phyloP scores from a whole-genome alignment of 495 filamentous ascomycete species.

The Podospora tetraspora region DNA sequence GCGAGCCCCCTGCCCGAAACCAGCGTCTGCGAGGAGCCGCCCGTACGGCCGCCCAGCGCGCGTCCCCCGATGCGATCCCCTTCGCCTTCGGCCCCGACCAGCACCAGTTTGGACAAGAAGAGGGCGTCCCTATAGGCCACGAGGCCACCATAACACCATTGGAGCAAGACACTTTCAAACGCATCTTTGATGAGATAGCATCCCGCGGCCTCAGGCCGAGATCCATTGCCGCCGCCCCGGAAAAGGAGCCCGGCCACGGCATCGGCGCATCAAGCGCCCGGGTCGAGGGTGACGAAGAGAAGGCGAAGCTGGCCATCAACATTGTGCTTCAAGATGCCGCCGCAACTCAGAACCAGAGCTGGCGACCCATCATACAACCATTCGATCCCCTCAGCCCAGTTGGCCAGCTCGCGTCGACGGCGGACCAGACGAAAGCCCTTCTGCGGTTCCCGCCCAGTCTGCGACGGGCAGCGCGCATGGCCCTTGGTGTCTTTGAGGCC shows the following conservation, averaged over 20 bases:
- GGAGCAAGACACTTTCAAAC: conserved; percentile 52
- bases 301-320: conserved; percentile 18
- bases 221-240: background rate
- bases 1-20: background rate
- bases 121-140: conserved; percentile 13
- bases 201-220: conserved; percentile 12
- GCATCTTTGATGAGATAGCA: conserved; percentile 54
- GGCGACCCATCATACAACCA: conserved; percentile 11
- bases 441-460: conserved; percentile 37
- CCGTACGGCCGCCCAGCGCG: background rate
- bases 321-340: conserved; percentile 35
- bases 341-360: conserved; percentile 11
- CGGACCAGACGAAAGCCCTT: conserved; percentile 33
- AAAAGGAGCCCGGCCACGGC: background rate
- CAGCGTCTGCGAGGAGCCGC: background rate
- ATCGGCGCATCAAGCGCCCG: background rate
- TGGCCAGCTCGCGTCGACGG: conserved; percentile 12
- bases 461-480: conserved; percentile 35
- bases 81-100: conserved; percentile 30
- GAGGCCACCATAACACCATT: conserved; percentile 51
- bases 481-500: conserved; percentile 28
- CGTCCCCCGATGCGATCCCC: conserved; percentile 30
- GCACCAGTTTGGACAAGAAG: conserved; percentile 5
- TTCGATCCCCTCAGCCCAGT: conserved; percentile 18
- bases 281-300: background rate